Evolutionary conservation across 2,329 filamentous ascomycete species (phyloP).

Genomic region (Emergomyces pasteurianus): DNA sequence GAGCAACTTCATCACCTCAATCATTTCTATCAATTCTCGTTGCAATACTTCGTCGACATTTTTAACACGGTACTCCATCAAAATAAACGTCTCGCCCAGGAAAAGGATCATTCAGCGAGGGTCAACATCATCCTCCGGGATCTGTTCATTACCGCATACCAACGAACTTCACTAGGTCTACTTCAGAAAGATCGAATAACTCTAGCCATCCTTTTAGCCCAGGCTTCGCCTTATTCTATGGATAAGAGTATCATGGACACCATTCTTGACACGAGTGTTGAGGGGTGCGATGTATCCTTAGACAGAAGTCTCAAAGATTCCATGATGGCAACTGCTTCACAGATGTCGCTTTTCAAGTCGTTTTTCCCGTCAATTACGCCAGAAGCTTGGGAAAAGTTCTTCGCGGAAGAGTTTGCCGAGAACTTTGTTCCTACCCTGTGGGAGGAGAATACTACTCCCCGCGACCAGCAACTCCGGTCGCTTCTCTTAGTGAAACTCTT

Average conservation of each 20-base stretch:
- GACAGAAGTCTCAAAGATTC: constrained; percentile 52
- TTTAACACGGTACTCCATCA: constrained; percentile 82
- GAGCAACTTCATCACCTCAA: constrained; percentile 97
- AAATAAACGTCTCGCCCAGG: constrained; percentile 59
- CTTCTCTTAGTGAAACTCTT: constrained; percentile 87
- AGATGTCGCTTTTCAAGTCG: constrained; percentile 61
- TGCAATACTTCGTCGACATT: constrained; percentile 96
- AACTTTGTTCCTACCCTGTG: constrained; percentile 67
- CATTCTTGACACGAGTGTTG: constrained; percentile 65
- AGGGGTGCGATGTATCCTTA: constrained; percentile 68
- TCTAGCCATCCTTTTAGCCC: constrained; percentile 84
- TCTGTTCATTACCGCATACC: constrained; percentile 82
- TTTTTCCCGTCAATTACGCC: constrained; percentile 51
- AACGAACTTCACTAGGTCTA: constrained; percentile 82
- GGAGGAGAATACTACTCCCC: constrained; percentile 50
- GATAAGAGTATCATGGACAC: constrained; percentile 79
- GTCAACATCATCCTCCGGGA: constrained; percentile 85
- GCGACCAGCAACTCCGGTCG: constrained; percentile 69
- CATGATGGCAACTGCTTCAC: constrained; percentile 55
- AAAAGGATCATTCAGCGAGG: constrained; percentile 64
- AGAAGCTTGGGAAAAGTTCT: constrained; percentile 68
- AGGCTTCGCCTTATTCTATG: constrained; percentile 93
- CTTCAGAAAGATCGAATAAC: constrained; percentile 92
- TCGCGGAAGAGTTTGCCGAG: constrained; percentile 76
- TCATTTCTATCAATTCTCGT: constrained; percentile 98